Conservation (phyloP, 1,139 yeast species). For the Zhuliangozyma parablackwelliae region DNA sequence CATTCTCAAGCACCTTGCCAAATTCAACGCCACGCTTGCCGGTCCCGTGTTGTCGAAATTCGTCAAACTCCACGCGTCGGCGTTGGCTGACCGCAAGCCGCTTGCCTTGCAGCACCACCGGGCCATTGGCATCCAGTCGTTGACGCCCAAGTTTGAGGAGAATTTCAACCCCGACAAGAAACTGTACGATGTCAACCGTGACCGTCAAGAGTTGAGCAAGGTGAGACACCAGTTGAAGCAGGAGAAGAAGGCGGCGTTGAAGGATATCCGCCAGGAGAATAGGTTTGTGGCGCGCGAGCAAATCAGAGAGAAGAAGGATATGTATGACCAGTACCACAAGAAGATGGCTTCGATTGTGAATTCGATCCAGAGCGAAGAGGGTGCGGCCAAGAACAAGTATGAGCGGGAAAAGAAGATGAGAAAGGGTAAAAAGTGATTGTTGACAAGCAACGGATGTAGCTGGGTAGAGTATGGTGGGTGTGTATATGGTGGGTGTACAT, state of each 20-base stretch:
- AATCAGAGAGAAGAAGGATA: conserved; percentile 69
- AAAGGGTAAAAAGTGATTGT: conserved; percentile 31
- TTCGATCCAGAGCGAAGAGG: conserved; percentile 86
- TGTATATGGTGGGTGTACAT: no score
- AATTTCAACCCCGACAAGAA: conserved; percentile 94
- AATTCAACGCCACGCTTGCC: conserved; percentile 24
- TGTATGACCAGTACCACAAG: conserved; percentile 76
- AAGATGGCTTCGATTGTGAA: conserved; percentile 87
- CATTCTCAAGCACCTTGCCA: conserved; percentile 34
- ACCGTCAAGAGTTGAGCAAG: conserved; percentile 78
- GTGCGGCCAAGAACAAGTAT: conserved; percentile 87
- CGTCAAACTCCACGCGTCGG: conserved; percentile 35
- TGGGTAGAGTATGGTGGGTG: no score
- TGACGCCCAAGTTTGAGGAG: conserved; percentile 90
- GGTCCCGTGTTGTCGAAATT: conserved; percentile 46
- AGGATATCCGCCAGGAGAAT: conserved; percentile 86
- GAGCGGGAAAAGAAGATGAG: conserved; percentile 78
- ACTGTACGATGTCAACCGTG: conserved; percentile 79
- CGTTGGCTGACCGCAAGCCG: conserved; percentile 56
- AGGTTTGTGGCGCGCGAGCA: conserved; percentile 84
- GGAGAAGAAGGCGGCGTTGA: conserved; percentile 82
- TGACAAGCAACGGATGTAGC: no score
- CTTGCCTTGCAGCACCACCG: conserved; percentile 82
- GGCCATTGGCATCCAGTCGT: conserved; percentile 79
- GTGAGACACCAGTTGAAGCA: conserved; percentile 82